phyloP scores from a whole-genome alignment of 2,329 filamentous ascomycete species.

The Endothia cerciana region DNA sequence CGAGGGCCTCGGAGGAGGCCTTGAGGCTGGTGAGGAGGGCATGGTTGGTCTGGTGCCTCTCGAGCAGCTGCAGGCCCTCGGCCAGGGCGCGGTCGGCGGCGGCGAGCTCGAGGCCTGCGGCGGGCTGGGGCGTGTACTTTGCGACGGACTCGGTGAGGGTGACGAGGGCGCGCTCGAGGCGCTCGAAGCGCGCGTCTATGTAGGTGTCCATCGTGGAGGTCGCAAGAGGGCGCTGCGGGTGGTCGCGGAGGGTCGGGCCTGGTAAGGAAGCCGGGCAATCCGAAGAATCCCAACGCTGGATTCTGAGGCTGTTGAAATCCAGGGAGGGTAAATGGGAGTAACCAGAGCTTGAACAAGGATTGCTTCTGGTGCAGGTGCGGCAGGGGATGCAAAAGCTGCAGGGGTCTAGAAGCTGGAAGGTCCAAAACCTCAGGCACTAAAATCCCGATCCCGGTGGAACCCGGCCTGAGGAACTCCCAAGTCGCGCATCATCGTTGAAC shows the following conservation, averaged over 20 bases:
- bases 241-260: not conserved
- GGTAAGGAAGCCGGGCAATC: not conserved
- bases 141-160: constrained; percentile 78
- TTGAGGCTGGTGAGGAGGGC: constrained; percentile 71
- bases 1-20: constrained; percentile 65
- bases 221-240: not conserved
- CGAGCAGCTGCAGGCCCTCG: constrained; percentile 65
- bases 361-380: not conserved
- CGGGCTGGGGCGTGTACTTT: constrained; percentile 76
- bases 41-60: constrained; percentile 76
- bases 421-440: constrained; percentile 25
- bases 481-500: constrained; percentile 27
- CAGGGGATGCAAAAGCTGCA: constrained; percentile 8
- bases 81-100: constrained; percentile 71
- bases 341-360: constrained; percentile 10
- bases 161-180: constrained; percentile 68
- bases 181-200: constrained; percentile 66
- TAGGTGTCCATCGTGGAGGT: constrained; percentile 59
- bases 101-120: constrained; percentile 70
- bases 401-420: not conserved
- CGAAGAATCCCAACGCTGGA: not conserved
- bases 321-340: not conserved
- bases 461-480: constrained; percentile 22
- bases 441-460: constrained; percentile 26
- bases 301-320: not conserved